Evolutionary conservation across 805 yeast species (phyloP).

Genomic region (Monosporozyma unispora): DNA sequence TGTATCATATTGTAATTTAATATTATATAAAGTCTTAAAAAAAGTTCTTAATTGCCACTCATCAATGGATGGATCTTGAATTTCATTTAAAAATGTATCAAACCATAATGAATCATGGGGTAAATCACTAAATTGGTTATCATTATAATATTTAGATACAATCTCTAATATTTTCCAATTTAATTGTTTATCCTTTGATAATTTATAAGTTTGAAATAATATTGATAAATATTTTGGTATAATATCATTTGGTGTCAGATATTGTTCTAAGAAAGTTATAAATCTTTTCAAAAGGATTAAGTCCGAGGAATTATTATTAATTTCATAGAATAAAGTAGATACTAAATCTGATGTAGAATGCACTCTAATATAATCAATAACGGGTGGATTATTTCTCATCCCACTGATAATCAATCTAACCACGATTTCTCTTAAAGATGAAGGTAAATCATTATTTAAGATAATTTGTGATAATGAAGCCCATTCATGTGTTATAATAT

Average conservation of each 20-base stretch:
- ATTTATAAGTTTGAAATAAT: constrained; percentile 13
- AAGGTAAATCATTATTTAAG: constrained; percentile 12
- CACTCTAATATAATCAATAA: constrained; percentile 33
- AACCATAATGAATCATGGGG: constrained; percentile 14
- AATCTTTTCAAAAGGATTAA: constrained; percentile 19
- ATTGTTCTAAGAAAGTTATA: constrained; percentile 16
- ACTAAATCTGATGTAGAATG: constrained; percentile 4
- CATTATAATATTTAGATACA: constrained; percentile 13
- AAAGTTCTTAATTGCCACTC: constrained; percentile 37
- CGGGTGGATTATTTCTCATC: constrained; percentile 65
- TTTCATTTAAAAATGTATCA: constrained; percentile 17
- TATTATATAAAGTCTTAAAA: constrained; percentile 32
- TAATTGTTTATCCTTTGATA: constrained; percentile 16
- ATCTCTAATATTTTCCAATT: constrained; percentile 26
- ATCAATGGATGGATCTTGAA: constrained; percentile 24
- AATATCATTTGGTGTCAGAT: not conserved
- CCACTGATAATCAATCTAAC: constrained; percentile 57
- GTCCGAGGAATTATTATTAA: not conserved
- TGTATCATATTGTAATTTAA: constrained; percentile 27
- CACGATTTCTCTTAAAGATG: constrained; percentile 38
- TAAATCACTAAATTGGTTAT: not conserved
- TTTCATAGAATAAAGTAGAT: not conserved
- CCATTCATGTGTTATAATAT: constrained; percentile 32
- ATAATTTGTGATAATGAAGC: constrained; percentile 11
- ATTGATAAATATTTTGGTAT: constrained; percentile 10